A percentile compares a stretch with the other conserved stretches of the same genome.
Conservation (phyloP, 495 filamentous ascomycete species). For the Chaetomidium leptoderma region DNA sequence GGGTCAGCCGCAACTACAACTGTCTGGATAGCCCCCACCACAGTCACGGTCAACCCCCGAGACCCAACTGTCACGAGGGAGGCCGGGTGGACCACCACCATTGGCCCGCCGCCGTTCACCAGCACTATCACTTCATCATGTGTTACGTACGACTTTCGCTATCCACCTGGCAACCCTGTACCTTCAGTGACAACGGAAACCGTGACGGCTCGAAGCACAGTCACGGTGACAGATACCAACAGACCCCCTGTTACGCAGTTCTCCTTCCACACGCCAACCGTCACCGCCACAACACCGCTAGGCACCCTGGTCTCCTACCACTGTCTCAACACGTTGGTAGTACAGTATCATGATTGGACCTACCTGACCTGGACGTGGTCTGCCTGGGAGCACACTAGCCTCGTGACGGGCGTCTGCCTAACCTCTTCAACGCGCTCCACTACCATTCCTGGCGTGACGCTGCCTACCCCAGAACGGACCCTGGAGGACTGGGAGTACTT, state of each 20-base stretch:
- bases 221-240: conserved; percentile 8
- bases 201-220: not conserved
- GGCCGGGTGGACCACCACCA: conserved; percentile 8
- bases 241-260: not conserved
- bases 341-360: not conserved
- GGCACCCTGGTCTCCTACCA: not conserved
- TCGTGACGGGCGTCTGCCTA: conserved; percentile 4
- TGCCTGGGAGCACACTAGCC: not conserved
- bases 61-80: conserved; percentile 11
- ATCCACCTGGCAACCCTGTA: not conserved
- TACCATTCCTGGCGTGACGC: conserved; percentile 12
- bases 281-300: conserved; percentile 2
- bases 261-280: not conserved
- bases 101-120: conserved; percentile 1
- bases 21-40: not conserved
- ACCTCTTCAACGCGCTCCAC: conserved; percentile 13
- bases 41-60: conserved; percentile 7
- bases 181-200: not conserved
- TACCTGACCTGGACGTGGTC: conserved; percentile 8
- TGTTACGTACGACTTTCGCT: conserved; percentile 8
- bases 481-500: conserved; percentile 41
- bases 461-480: not conserved
- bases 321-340: conserved; percentile 11
- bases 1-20: not conserved
- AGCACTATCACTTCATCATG: conserved; percentile 6